Conservation (phyloP, 495 filamentous ascomycete species). For the Antarctomyces pellizariae region DNA sequence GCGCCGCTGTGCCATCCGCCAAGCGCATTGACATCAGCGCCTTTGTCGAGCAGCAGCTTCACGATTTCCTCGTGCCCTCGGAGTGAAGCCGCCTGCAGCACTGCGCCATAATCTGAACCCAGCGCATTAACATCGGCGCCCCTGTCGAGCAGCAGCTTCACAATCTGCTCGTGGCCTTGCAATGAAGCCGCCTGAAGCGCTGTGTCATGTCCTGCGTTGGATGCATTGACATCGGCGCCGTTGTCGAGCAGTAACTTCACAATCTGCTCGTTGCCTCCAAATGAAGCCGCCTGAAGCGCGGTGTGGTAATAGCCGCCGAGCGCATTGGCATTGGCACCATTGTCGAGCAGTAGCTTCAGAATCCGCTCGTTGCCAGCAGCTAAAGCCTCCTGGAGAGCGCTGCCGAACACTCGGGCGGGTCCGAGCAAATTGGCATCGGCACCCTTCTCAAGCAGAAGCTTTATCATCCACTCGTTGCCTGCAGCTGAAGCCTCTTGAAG, state of each 20-base stretch:
- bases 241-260: slow-evolving; percentile 6
- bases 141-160: slow-evolving; percentile 8
- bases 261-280: slow-evolving; percentile 5
- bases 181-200: slow-evolving; percentile 1
- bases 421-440: slow-evolving; percentile 6
- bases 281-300: slow-evolving; percentile 3
- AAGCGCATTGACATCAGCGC: slow-evolving; percentile 7
- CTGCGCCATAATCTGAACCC: slow-evolving; percentile 6
- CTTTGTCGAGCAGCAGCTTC: slow-evolving; percentile 10
- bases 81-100: slow-evolving; percentile 9
- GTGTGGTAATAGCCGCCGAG: background rate
- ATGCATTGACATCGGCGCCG: slow-evolving; percentile 7
- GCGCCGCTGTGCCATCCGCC: slow-evolving; percentile 5
- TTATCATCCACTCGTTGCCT: too few relatives aligned
- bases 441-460: slow-evolving; percentile 7
- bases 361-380: slow-evolving; percentile 1
- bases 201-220: slow-evolving; percentile 1
- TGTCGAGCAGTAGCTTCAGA: slow-evolving; percentile 1
- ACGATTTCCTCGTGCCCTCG: slow-evolving; percentile 6
- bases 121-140: slow-evolving; percentile 10
- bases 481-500: slow-evolving; percentile 3
- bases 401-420: slow-evolving; percentile 2
- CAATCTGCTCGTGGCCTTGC: slow-evolving; percentile 5
- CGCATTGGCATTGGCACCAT: background rate
- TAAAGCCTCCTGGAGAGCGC: slow-evolving; percentile 3